Base-by-base conservation (phyloP, 495 filamentous ascomycete species). In the Chaetomium tenue region DNA sequence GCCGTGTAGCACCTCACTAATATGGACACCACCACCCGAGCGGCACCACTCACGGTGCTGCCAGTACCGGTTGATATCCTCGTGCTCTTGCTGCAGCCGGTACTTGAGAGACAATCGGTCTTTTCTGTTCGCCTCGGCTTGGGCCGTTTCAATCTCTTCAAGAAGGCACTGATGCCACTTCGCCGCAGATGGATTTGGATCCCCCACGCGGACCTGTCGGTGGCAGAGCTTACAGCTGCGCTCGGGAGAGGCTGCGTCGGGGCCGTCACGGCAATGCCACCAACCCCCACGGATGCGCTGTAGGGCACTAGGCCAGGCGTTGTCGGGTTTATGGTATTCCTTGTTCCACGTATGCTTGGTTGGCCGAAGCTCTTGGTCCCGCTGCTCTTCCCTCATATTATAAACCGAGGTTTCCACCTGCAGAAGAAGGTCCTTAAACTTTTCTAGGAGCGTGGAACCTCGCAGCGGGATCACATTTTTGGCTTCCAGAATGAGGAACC, bases 241-340 rank as follows among this genome's bases (percentile, higher is more conserved):
- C 66, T 82, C 79, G 2, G 68, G 69, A 12, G 55, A 12, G 2
- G 73, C 47, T 2, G 77, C 76, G 22, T 71, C 66, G 1, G 63
- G 64, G 15, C 70, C 75, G n/a, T 58, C 68, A 23, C 73, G 66
- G 60, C 79, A 82, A 9, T 66, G 69, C 79, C 79, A 80, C 74
- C 71, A 80, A 0, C 79, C 79, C 5, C 74, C 75, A 0, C 50
- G 11, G 37, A 47, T 28, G 28, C 66, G 70, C 48, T 66, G 70
- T n/a, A 65, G 58, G 1, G 62, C 26, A 16, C 61, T 64, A 9
- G 51, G 65, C 79, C 78, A 82, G 50, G 58, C 64, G 0, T 61
- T 60, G 16, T 68, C 25, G 2, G 72, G 70, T 0, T 75, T 63
- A 37, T 82, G 79, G 66, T 69, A 78, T 0, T 75, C 26, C 64